Evolutionary conservation across 2,329 filamentous ascomycete genomes (phyloP).

Genomic region (Neonectria hederae): DNA sequence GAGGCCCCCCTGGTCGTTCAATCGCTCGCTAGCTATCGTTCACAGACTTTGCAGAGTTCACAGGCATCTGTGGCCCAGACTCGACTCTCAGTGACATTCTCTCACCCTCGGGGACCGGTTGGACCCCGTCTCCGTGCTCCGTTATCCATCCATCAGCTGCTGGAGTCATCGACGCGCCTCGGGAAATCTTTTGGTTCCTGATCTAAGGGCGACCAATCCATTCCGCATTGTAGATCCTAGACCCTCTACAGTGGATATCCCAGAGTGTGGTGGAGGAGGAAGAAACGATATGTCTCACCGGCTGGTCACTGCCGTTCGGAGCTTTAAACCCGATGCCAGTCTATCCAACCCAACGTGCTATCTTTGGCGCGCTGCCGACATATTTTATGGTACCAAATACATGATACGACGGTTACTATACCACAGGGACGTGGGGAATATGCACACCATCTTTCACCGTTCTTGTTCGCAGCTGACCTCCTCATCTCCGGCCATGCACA

Average conservation of each 20-base stretch:
- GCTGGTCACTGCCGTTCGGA: background rate
- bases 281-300: background rate
- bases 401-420: background rate
- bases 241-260: background rate
- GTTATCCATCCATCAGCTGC: background rate
- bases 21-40: slow-evolving; percentile 8
- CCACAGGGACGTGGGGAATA: slow-evolving; percentile 6
- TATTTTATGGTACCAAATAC: background rate
- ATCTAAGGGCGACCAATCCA: background rate
- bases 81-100: slow-evolving; percentile 1
- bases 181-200: slow-evolving; percentile 10
- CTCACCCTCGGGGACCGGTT: background rate
- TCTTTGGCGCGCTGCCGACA: background rate
- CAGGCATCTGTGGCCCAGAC: background rate
- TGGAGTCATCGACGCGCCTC: background rate
- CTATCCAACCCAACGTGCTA: background rate
- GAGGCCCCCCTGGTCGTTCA: slow-evolving; percentile 9
- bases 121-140: background rate
- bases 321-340: slow-evolving; percentile 3
- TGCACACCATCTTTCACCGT: slow-evolving; percentile 13
- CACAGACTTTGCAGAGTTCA: background rate
- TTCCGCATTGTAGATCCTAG: slow-evolving; percentile 12
- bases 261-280: background rate
- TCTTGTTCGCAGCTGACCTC: slow-evolving; percentile 10
- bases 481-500: slow-evolving; percentile 16